Base-by-base conservation (phyloP, 768 basidiomycete genomes). In the Panaeolus papilionaceus region DNA sequence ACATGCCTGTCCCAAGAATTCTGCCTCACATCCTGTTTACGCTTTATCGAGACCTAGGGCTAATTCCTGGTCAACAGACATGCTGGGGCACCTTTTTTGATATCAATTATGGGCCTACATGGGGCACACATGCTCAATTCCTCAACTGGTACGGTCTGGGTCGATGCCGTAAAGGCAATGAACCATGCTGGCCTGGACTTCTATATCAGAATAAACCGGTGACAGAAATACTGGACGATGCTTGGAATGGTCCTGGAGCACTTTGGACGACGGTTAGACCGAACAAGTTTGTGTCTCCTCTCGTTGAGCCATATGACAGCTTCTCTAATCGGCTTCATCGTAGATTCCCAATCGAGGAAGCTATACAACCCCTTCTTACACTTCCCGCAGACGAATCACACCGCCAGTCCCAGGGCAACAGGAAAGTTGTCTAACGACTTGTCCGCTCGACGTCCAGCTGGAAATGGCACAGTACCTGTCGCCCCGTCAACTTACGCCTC, bases 211-310 rank as follows among this genome's bases (percentile, higher is more conserved):
- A 28, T 3, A 58, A 58, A 14, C 7, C 54, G 1, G 9, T 18
- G 11, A 3, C 26, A 12, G 28, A 37, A 28, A 37, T 58, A 37
- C 37, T 58, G 33, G 54, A 58, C 14, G 54, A 58, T 28, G 54
- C 54, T 28, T 58, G 54, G 54, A 58, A 58, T 33, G 54, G 54
- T 14, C 28, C 33, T 58, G 54, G 54, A 12, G 26, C 54, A 33
- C 14, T 58, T 6, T 58, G 54, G 54, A 58, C 54, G 11, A 33
- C 16, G 20, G 54, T 37, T 8, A 58, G 54, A 16, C 54, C 54
- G 33, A 58, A 58, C 20, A 28, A 58, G 54, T 58, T 16, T 5
- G 54, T 58, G 54, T 2, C 7, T 37, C 8, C 8, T 51, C 18
- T 26, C 26, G 20, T 7, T 23, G 20, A 6, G 47, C 4, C 47